Conservation (phyloP, 768 basidiomycete species). For the Phaeotremella fagi region DNA sequence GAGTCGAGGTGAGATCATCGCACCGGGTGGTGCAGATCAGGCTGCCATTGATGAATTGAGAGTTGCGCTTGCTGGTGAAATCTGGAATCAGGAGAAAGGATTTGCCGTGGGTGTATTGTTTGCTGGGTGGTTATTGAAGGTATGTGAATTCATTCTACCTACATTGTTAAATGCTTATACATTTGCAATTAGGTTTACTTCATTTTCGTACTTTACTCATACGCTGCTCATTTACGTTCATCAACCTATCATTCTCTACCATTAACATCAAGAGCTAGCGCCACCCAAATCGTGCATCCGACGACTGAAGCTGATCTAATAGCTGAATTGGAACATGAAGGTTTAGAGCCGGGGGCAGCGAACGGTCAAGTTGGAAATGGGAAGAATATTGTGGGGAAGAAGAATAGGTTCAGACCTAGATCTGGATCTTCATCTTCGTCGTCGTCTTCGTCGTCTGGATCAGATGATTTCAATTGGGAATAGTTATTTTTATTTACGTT, state of each 20-base stretch:
- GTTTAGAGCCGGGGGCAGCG: conserved; percentile 7
- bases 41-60: conserved; percentile 63
- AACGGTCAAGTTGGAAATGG: conserved; percentile 15
- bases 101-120: conserved; percentile 71
- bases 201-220: conserved; percentile 82
- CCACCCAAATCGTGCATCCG: conserved; percentile 30
- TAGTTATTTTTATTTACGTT: background rate
- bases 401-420: background rate
- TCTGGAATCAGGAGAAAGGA: conserved; percentile 89
- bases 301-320: conserved; percentile 24
- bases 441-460: too few species aligned
- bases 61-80: conserved; percentile 64
- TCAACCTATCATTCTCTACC: conserved; percentile 83
- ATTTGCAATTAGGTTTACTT: conserved; percentile 70
- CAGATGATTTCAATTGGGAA: background rate
- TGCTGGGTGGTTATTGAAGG: conserved; percentile 83
- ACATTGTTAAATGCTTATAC: background rate
- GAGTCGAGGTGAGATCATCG: conserved; percentile 51
- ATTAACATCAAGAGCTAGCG: conserved; percentile 37
- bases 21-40: conserved; percentile 50
- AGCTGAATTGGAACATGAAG: conserved; percentile 22
- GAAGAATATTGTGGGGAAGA: background rate
- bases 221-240: conserved; percentile 82
- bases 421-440: too few species aligned
- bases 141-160: conserved; percentile 52